phyloP scores from a whole-genome alignment of 2,329 filamentous ascomycete species.

The Neopestalotiopsis sp. region DNA sequence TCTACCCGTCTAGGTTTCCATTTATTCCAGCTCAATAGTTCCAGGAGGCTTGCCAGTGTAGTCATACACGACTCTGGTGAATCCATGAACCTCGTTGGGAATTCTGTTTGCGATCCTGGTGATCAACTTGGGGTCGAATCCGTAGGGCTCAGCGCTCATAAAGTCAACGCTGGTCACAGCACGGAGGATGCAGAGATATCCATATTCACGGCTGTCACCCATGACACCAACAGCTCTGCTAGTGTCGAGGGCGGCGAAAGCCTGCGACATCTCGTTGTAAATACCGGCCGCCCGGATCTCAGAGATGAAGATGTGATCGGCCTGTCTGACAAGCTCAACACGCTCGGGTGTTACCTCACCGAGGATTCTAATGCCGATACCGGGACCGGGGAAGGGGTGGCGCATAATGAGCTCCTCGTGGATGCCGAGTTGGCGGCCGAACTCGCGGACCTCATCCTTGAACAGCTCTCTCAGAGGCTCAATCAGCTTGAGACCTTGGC shows the following conservation, averaged over 20 bases:
- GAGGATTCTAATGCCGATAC: slow-evolving; percentile 77
- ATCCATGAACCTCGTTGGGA: slow-evolving; percentile 76
- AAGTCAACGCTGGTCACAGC: slow-evolving; percentile 63
- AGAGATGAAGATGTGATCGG: slow-evolving; percentile 78
- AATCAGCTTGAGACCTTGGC: slow-evolving; percentile 60
- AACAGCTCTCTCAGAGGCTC: slow-evolving; percentile 79
- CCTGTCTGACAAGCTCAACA: slow-evolving; percentile 78
- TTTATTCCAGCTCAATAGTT: slow-evolving; percentile 66
- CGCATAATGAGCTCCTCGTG: slow-evolving; percentile 77
- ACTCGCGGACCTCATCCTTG: slow-evolving; percentile 64
- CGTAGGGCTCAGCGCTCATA: slow-evolving; percentile 71
- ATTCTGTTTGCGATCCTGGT: slow-evolving; percentile 70
- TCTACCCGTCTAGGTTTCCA: neutral
- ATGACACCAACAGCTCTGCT: slow-evolving; percentile 48
- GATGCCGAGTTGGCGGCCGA: slow-evolving; percentile 74
- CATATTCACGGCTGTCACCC: slow-evolving; percentile 59
- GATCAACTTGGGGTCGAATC: slow-evolving; percentile 66
- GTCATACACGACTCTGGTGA: slow-evolving; percentile 75
- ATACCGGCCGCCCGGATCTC: slow-evolving; percentile 75
- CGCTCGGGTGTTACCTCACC: slow-evolving; percentile 83
- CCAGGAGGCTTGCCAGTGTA: slow-evolving; percentile 63
- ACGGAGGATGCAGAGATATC: slow-evolving; percentile 41
- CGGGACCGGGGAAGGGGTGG: slow-evolving; percentile 75
- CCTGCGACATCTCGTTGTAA: slow-evolving; percentile 67
- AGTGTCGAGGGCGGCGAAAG: slow-evolving; percentile 50